phyloP scores from a whole-genome alignment of 306 rosid genomes.

The Carpinus fangiana region DNA sequence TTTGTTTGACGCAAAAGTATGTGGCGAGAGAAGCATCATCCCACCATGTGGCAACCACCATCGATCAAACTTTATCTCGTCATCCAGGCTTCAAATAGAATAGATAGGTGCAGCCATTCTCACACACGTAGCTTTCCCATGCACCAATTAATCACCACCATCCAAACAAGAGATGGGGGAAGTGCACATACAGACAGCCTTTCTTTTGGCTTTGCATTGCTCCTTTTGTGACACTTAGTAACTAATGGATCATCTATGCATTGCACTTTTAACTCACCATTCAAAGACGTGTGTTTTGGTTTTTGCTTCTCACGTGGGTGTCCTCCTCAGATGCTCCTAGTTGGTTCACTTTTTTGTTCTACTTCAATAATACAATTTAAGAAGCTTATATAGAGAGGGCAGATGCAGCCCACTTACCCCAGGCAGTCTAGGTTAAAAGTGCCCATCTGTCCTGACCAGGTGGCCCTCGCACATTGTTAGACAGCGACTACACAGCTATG shows the following conservation, averaged over 20 bases:
- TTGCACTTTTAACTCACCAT: background rate
- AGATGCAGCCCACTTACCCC: no score
- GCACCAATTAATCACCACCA: background rate
- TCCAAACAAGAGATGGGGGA: background rate
- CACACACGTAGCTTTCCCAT: conserved; percentile 26
- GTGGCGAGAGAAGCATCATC: conserved; percentile 44
- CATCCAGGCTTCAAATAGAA: conserved; percentile 3
- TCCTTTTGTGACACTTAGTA: background rate
- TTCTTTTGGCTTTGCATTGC: background rate
- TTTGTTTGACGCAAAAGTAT: conserved; percentile 34
- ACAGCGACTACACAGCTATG: no score
- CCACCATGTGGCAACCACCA: conserved; percentile 24
- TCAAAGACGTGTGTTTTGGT: background rate
- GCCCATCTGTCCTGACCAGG: no score
- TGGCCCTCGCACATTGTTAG: no score
- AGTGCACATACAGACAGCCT: background rate
- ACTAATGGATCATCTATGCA: background rate
- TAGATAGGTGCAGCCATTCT: background rate
- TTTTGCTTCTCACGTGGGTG: background rate
- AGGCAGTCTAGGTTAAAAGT: no score
- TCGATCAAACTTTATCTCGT: conserved; percentile 46
- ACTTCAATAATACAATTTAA: no score
- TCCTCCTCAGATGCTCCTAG: background rate
- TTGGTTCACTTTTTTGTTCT: no score
- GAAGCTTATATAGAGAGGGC: no score